Percentiles rank a stretch among this genome's conserved stretches.
Evolutionary conservation across 2,329 filamentous ascomycete genomes (phyloP).

Genomic region (Aspergillus udagawae): DNA sequence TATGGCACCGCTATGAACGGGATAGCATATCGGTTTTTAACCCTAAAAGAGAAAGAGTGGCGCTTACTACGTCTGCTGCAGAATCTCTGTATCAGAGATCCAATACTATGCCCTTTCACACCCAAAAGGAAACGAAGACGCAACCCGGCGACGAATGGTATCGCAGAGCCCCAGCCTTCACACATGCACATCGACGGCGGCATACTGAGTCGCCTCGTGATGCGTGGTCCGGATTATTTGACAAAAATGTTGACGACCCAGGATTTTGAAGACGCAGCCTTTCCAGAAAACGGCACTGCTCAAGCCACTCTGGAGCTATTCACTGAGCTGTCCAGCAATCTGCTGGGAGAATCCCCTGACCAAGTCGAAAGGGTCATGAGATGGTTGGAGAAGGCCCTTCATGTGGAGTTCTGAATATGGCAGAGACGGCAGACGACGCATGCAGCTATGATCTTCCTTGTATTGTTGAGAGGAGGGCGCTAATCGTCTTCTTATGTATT

Average conservation of each 20-base stretch:
- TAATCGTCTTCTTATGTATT: conserved; percentile 1
- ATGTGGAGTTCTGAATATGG: conserved; percentile 19
- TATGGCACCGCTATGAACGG: conserved; percentile 68
- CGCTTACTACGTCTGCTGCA: conserved; percentile 69
- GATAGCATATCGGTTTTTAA: conserved; percentile 63
- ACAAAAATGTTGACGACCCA: conserved; percentile 26
- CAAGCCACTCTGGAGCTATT: conserved; percentile 39
- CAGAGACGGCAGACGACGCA: background rate
- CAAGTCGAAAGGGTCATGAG: conserved; percentile 26
- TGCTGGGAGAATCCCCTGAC: conserved; percentile 39
- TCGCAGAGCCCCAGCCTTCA: conserved; percentile 38
- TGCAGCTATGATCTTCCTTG: background rate
- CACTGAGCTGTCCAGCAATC: conserved; percentile 45
- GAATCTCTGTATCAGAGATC: conserved; percentile 56
- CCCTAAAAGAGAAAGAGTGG: conserved; percentile 62
- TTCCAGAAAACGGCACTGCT: conserved; percentile 6
- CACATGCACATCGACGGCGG: conserved; percentile 67
- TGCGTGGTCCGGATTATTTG: conserved; percentile 35
- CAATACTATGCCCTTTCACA: conserved; percentile 49
- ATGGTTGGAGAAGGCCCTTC: conserved; percentile 34
- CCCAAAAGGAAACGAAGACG: conserved; percentile 27
- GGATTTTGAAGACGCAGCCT: conserved; percentile 11
- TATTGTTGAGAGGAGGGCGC: background rate
- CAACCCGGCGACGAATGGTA: conserved; percentile 34
- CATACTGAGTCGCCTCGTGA: conserved; percentile 54